These are phyloP conservation scores for Phanerochaete carnosa DNA, from an alignment of 768 basidiomycete genomes.

Conservation along the genomic window DNA sequence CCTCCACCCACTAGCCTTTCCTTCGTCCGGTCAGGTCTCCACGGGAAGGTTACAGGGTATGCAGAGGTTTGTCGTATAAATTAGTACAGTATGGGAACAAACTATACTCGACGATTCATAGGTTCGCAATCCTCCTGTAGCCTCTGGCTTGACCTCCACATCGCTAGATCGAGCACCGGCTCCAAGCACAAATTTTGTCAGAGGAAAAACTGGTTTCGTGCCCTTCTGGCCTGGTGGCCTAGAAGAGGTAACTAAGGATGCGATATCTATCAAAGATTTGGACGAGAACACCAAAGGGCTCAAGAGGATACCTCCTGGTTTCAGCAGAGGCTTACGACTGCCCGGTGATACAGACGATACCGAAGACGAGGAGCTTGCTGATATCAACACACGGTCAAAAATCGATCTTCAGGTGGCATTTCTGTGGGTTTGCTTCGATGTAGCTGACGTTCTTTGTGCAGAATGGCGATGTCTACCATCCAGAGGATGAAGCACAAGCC, in stretches of 20 bases:
- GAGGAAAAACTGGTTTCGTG: constrained; percentile 90
- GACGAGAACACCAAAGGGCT: constrained; percentile 41
- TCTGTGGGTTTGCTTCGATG: background rate
- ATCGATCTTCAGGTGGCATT: background rate
- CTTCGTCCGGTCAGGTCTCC: constrained; percentile 75
- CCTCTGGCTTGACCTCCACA: constrained; percentile 79
- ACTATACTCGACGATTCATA: constrained; percentile 24
- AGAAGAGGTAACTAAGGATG: constrained; percentile 47
- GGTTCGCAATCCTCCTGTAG: constrained; percentile 51
- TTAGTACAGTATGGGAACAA: background rate
- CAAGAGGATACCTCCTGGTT: constrained; percentile 77
- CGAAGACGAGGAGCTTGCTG: constrained; percentile 34
- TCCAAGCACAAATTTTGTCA: constrained; percentile 75
- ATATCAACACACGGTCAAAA: constrained; percentile 21
- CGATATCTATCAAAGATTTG: constrained; percentile 29
- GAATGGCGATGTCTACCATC: constrained; percentile 16
- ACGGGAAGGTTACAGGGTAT: constrained; percentile 80
- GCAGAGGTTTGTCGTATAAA: constrained; percentile 50
- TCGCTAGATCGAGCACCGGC: constrained; percentile 84
- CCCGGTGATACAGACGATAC: constrained; percentile 47
- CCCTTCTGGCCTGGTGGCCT: constrained; percentile 96
- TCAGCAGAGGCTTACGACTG: constrained; percentile 75
- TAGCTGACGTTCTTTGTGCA: background rate
- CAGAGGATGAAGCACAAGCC: constrained; percentile 3
- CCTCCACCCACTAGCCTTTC: constrained; percentile 71